Evolutionary conservation across 192 early-diverging fungal species (phyloP), one percentile per base, ranked within the genome.

Genomic region (Phlyctochytrium planicorne): DNA sequence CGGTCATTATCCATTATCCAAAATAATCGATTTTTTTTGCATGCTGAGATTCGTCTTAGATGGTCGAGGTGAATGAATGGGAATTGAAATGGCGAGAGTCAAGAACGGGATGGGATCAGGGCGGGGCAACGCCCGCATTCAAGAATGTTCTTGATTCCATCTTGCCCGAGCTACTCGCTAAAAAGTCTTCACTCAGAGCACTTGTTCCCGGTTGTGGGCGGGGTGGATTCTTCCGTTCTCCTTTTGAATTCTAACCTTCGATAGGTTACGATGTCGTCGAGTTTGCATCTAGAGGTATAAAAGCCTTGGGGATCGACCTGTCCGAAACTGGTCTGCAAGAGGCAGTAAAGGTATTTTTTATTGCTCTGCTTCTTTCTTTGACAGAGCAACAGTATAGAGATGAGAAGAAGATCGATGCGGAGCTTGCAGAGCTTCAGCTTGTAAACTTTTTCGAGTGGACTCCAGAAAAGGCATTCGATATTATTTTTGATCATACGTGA

Each of bases 401-500:
- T 14, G 55, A 14, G 6, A 27, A 12, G 29, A 72, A 72, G 17
- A 65, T 63, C 57, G 56, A 81, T 0, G 57, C 71, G 50, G 66
- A 77, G 23, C 63, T 79, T 20, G 88, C 74, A 25, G 75, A 74
- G 59, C 91, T 91, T 65, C 61, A 78, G 16, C 60, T 53, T 0
- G 82, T 73, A 53, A 88, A 94, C 73, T 94, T 94, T 74, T 94
- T 90, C 75, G 78, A 78, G n/a, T 91, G 52, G 35, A 55, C 89
- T 33, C 47, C 64, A 6, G 10, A 4, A 20, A 0, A 17, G 32
- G 53, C 56, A 57, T 94, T 83, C 79, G 84, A 89, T 56, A 77
- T 95, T 17, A 80, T 92, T 1, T 93, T 87, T 57, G 93, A 95
- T 73, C 91, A 93, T 71, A 93, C 92, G 79, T 86, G 79, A 71